phyloP scores from a whole-genome alignment of 352 stramenopile genomes.

The Phytophthora crassamura region DNA sequence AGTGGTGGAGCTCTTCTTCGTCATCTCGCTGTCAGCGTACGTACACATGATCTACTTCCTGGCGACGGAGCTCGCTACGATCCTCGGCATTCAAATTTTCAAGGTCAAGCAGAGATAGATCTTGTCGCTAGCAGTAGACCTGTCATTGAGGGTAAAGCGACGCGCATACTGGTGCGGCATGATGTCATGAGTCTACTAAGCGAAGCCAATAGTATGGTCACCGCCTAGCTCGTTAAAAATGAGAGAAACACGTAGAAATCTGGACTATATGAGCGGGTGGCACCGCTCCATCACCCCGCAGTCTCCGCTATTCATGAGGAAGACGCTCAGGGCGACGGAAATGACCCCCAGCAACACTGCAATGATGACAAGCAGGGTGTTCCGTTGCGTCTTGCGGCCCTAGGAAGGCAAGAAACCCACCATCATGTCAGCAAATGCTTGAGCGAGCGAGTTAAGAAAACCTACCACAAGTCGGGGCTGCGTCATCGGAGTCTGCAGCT shows the following conservation, averaged over 20 bases:
- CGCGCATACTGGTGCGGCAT: constrained; percentile 4
- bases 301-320: constrained; percentile 44
- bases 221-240: constrained; percentile 12
- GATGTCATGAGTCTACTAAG: not conserved
- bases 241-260: constrained; percentile 7
- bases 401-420: constrained; percentile 14
- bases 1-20: constrained; percentile 81
- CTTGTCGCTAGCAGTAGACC: constrained; percentile 4
- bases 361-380: constrained; percentile 31
- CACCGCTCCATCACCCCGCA: constrained; percentile 49
- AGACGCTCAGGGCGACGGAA: constrained; percentile 34
- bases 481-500: constrained; percentile 56
- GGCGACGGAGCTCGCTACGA: constrained; percentile 71
- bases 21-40: constrained; percentile 73
- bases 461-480: constrained; percentile 54
- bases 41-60: constrained; percentile 88
- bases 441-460: constrained; percentile 13
- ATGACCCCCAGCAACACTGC: constrained; percentile 38
- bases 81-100: constrained; percentile 86
- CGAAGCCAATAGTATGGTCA: constrained; percentile 1
- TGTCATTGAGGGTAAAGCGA: not conserved
- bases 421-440: not conserved
- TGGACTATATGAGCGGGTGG: constrained; percentile 57
- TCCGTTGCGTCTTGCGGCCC: constrained; percentile 39
- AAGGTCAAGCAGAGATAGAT: constrained; percentile 70